These are phyloP conservation scores for Symbiodinium natans DNA, from an alignment of 73 alveolate genomes.

Conservation along the genomic window DNA sequence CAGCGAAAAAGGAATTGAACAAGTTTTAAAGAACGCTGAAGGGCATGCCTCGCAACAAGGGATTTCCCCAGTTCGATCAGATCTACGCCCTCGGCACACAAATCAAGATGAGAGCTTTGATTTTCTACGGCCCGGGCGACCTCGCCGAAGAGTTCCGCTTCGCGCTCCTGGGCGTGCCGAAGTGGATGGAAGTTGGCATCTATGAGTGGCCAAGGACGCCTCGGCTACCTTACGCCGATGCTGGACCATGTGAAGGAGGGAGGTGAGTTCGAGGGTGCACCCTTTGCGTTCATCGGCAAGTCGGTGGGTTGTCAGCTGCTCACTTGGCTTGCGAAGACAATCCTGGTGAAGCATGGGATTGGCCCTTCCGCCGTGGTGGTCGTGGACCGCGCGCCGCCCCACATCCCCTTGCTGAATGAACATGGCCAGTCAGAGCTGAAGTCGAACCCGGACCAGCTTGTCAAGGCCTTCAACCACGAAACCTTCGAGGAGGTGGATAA, in stretches of 20 bases:
- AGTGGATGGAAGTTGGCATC: constrained; percentile 43
- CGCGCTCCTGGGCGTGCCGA: constrained; percentile 15
- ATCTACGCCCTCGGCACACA: not conserved
- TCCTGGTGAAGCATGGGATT: constrained; percentile 48
- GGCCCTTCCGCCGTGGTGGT: constrained; percentile 75
- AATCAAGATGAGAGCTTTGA: not conserved
- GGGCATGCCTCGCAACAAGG: too few species aligned
- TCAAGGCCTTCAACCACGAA: not conserved
- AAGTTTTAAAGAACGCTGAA: too few species aligned
- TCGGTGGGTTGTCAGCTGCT: constrained; percentile 17
- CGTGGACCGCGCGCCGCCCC: constrained; percentile 74
- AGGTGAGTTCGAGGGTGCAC: constrained; percentile 42
- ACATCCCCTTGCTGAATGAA: constrained; percentile 37
- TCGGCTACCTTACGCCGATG: constrained; percentile 41
- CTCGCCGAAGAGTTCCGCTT: constrained; percentile 30
- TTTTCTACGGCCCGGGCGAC: constrained; percentile 28
- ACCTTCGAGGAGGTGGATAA: constrained; percentile 4
- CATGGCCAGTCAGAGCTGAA: constrained; percentile 60
- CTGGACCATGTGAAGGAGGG: constrained; percentile 11
- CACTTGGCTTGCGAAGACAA: constrained; percentile 40
- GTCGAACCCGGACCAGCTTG: constrained; percentile 62
- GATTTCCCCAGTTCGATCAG: not conserved
- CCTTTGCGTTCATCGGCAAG: constrained; percentile 51
- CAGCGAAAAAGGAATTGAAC: too few species aligned
- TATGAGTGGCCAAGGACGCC: constrained; percentile 86